Base-by-base conservation (phyloP, 2,329 filamentous ascomycete species). In the Coleophoma cylindrospora region DNA sequence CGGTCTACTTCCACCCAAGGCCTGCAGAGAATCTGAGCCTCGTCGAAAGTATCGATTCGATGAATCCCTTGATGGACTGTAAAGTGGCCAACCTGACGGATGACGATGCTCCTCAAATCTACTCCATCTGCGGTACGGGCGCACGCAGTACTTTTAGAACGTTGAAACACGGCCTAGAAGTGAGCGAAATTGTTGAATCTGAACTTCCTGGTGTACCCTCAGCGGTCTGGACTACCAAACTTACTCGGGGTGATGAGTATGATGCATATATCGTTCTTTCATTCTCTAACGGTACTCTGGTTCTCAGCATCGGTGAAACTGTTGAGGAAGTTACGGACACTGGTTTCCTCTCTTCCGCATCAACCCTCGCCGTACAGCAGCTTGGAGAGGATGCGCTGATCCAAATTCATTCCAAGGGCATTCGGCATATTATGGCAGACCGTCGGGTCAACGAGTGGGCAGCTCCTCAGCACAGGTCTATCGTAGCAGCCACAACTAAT, bases 241-340 rank as follows among this genome's bases (percentile, higher is more conserved):
- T 95, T 43, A 87, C 83, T 36, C 82, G 83, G 17, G 79, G 81
- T 15, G 92, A 97, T 59, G 82, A 92, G 59, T 95, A 86, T 57
- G 92, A 99, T 68, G 87, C 90, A 0, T 96, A 97, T 64, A 96
- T 99, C 53, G 82, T 99, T n/a, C 77, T 99, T 5, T 95, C 91
- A 2, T 94, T 96, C 63, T 84, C 86, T 37, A 95, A 95, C 59
- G 87, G 84, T 32, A 99, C 94, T 0, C 76, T 97, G 12, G 91
- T 97, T 1, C 75, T 99, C 14, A 95, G 91, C 62, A 96, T 99
- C 57, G 94, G 92, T 4, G 94, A 99, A 66, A 96, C 91, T 1
- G 94, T 99, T 0, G 91, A 96, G 66, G 91, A 97, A 69, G 91
- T 96, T 3, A 91, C 85, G 8, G 91, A 97, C 64, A 95, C 91